These are phyloP conservation scores for Echeveria elegans DNA, from an alignment of 164 flowering plant species.

Conservation along the genomic window DNA sequence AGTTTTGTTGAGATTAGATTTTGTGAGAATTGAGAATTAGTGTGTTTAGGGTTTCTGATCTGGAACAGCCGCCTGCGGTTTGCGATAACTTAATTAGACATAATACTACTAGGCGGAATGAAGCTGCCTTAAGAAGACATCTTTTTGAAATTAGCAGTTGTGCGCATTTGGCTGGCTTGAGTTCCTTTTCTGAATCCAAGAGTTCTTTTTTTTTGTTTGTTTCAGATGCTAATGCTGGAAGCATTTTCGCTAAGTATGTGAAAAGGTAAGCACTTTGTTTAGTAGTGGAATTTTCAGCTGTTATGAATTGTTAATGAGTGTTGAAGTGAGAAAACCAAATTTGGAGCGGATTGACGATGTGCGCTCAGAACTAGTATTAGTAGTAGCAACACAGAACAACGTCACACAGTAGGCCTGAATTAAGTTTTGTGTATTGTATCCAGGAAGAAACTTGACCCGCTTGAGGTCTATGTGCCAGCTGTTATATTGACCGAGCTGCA, in stretches of 20 bases:
- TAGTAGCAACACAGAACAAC: no score
- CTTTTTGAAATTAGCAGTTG: no score
- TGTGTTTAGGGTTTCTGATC: no score
- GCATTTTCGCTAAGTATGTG: slow-evolving; percentile 58
- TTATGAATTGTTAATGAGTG: not conserved
- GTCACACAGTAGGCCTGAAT: not conserved
- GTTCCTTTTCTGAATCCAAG: not conserved
- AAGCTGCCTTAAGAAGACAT: no score
- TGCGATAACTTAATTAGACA: no score
- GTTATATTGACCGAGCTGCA: slow-evolving; percentile 68
- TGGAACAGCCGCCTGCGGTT: no score
- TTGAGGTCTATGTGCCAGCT: slow-evolving; percentile 81
- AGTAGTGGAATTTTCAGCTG: not conserved
- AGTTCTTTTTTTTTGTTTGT: not conserved
- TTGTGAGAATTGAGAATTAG: no score
- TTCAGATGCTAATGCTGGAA: slow-evolving; percentile 49
- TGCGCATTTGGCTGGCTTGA: not conserved
- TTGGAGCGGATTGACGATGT: no score
- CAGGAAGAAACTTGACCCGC: slow-evolving; percentile 92
- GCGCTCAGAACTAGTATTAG: no score
- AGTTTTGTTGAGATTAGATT: not conserved
- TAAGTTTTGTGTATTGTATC: not conserved
- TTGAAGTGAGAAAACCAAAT: no score
- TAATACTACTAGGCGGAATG: no score
- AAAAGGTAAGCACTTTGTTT: slow-evolving; percentile 37